Base-by-base conservation (phyloP, 2,329 filamentous ascomycete species). In the Echinosphaeria canescens region DNA sequence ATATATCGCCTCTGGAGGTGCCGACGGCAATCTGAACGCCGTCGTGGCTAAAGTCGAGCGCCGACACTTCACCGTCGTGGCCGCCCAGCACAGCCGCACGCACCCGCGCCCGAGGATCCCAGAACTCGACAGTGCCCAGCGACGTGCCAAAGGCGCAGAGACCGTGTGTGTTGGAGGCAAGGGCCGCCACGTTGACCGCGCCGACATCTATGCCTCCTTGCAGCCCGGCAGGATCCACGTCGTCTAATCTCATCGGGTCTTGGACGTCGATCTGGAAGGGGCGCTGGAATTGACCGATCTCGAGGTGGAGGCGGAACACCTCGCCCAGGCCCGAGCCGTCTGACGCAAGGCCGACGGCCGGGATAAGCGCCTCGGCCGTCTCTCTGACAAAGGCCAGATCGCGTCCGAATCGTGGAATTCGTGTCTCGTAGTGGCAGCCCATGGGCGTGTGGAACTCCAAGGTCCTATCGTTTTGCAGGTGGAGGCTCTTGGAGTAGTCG, bases 41-140 rank as follows among this genome's bases (percentile, higher is more conserved):
- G 1, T 79, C 81, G 11, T 67, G 62, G 37, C 76, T 72, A 45
- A 92, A 98, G 35, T 90, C 72, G 24, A 98, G 54, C 0, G 88
- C 80, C 1, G 85, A 93, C 24, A 93, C 71, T 42, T 81, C 75
- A 17, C 67, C 68, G 31, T 71, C 63, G 30, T 70, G 62, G 1
- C 59, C 63, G 10, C 73, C 61, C 2, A 98, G 55, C 12, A 85
- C 62, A 11, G 80, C 84, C 9, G 85, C 75, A 30, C 81, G 63
- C 29, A 74, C 75, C 42, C 81, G 75, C 16, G 78, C 82, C 31
- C 88, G 66, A 1, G 84, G 66, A 44, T 98, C 88, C 80, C 84
- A 98, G 42, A 95, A 85, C 44, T 98, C 88, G 15, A 95, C 80
- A 1, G 85, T 92, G n/a, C 88, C 85, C 30, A 88, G 56, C 3